phyloP scores from a whole-genome alignment of 176 grass and related monocot genomes.

The Ampelocalamus luodianensis region DNA sequence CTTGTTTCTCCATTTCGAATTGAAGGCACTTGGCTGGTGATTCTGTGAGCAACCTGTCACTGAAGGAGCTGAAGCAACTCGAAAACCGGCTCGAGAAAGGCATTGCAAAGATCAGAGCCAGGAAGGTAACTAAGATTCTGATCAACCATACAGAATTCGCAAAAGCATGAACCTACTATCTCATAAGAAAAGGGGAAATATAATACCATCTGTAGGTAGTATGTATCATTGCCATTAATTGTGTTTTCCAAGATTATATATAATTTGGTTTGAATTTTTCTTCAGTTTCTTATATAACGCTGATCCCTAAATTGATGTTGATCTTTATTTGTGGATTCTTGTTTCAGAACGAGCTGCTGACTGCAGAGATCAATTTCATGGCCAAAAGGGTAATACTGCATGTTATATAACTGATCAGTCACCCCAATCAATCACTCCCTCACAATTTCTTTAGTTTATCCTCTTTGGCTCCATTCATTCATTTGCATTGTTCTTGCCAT shows the following conservation, averaged over 20 bases:
- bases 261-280: background rate
- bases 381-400: conserved; percentile 58
- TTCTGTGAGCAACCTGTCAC: conserved; percentile 53
- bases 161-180: background rate
- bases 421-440: background rate
- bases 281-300: conserved; percentile 27
- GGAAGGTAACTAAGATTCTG: conserved; percentile 53
- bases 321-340: conserved; percentile 6
- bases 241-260: background rate
- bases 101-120: conserved; percentile 74
- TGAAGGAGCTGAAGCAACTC: conserved; percentile 80
- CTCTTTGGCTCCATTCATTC: background rate
- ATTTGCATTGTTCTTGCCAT: conserved; percentile 7
- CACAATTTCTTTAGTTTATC: background rate
- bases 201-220: background rate
- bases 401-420: background rate
- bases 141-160: background rate
- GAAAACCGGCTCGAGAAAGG: conserved; percentile 79
- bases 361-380: conserved; percentile 73
- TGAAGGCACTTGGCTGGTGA: conserved; percentile 73
- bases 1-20: conserved; percentile 32
- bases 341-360: conserved; percentile 69
- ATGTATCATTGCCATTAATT: background rate
- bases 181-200: background rate
- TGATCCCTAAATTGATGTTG: background rate